Conservation (phyloP, 2,329 filamentous ascomycete species). For the Penicillium freii region DNA sequence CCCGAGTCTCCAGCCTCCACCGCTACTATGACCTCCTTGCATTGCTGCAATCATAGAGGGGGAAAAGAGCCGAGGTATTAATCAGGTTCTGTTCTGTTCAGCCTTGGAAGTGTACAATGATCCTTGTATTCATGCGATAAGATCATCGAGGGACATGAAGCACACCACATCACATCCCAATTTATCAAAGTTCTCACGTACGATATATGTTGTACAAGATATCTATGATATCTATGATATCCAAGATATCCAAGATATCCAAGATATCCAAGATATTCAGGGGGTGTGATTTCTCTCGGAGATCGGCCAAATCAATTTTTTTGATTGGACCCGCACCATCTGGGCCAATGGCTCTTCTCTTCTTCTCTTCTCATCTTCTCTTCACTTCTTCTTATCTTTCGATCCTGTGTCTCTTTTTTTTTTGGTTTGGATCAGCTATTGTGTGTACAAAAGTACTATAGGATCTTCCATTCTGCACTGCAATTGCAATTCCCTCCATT, state of each 20-base stretch:
- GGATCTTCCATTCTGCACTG: too few species aligned
- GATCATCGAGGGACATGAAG: neutral
- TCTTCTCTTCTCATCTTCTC: neutral
- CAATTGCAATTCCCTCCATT: too few species aligned
- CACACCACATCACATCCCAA: neutral
- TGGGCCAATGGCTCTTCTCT: too few species aligned
- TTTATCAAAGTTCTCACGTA: too few species aligned
- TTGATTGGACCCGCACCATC: neutral
- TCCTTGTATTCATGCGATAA: neutral
- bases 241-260: too few species aligned
- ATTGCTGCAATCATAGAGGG: neutral
- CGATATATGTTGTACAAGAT: too few species aligned
- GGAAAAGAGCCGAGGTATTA: neutral
- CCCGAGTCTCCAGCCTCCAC: slow-evolving; percentile 2
- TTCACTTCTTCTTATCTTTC: neutral
- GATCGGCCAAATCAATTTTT: neutral
- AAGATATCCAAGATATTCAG: too few species aligned
- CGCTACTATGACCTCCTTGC: slow-evolving; percentile 12
- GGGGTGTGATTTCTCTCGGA: too few species aligned
- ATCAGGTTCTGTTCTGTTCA: neutral
- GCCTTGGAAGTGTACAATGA: neutral
- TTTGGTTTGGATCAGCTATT: neutral
- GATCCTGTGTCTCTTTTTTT: neutral
- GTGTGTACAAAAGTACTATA: too few species aligned
- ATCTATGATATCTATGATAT: too few species aligned